Evolutionary conservation across 78 protist genomes (phyloP).

Genomic region (Ministeria vibrans): DNA sequence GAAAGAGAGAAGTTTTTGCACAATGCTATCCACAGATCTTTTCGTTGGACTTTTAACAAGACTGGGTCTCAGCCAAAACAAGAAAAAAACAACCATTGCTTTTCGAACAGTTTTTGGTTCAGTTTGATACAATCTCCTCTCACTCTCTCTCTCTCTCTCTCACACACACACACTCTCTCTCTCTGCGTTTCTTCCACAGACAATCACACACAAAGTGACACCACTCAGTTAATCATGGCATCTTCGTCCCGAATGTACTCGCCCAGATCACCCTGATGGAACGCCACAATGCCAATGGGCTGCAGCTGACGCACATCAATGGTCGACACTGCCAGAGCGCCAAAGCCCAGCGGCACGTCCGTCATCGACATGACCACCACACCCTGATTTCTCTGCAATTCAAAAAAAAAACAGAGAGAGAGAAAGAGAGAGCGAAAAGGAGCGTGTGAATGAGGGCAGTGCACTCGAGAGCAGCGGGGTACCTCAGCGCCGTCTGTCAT

Average conservation of each 20-base stretch:
- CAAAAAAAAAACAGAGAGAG: neutral
- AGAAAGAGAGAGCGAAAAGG: neutral
- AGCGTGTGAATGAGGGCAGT: neutral
- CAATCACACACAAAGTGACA: neutral
- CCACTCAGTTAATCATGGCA: neutral
- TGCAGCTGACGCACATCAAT: conserved; percentile 75
- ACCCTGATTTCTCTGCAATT: conserved; percentile 63
- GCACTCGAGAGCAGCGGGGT: neutral
- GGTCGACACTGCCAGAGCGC: conserved; percentile 77
- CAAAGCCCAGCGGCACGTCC: conserved; percentile 96
- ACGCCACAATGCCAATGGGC: conserved; percentile 78
- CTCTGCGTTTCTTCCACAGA: too few relatives aligned
- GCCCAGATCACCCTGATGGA: conserved; percentile 96
- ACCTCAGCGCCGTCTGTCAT: conserved; percentile 94
- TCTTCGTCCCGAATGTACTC: conserved; percentile 47
- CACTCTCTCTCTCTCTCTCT: neutral
- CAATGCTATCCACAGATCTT: too few relatives aligned
- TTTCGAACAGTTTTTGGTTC: too few relatives aligned
- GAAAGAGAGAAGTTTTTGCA: too few relatives aligned
- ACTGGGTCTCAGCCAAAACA: too few relatives aligned
- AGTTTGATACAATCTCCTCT: neutral
- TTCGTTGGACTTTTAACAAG: too few relatives aligned
- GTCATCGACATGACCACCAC: conserved; percentile 91
- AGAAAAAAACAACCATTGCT: too few relatives aligned
- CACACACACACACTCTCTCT: neutral